These are phyloP conservation scores for Botrytis deweyae DNA, from an alignment of 2,329 filamentous ascomycete species.

Conservation along the genomic window DNA sequence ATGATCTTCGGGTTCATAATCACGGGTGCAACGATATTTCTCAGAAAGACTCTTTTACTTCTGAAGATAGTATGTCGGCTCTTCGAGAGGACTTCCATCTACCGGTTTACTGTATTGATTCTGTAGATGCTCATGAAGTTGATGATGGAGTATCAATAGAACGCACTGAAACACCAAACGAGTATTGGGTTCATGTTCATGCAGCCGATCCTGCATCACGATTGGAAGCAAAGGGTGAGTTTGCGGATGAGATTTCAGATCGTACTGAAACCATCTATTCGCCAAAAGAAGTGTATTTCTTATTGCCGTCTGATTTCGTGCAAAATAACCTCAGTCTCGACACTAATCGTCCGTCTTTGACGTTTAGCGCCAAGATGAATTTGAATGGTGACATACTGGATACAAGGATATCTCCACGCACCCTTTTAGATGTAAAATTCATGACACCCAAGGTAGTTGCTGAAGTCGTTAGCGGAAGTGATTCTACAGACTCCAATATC, in stretches of 20 bases:
- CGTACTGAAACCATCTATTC: slow-evolving; percentile 61
- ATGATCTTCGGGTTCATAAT: slow-evolving; percentile 51
- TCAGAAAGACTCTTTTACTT: slow-evolving; percentile 5
- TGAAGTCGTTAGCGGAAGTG: slow-evolving; percentile 30
- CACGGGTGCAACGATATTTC: background rate
- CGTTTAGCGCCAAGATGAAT: slow-evolving; percentile 61
- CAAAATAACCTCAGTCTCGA: slow-evolving; percentile 55
- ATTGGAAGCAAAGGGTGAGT: slow-evolving; percentile 56
- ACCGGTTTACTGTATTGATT: slow-evolving; percentile 72
- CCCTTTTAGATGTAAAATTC: slow-evolving; percentile 55
- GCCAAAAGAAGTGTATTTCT: slow-evolving; percentile 55
- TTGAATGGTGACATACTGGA: slow-evolving; percentile 53
- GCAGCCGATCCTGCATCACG: slow-evolving; percentile 75
- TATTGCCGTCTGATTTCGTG: slow-evolving; percentile 56
- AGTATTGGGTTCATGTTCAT: slow-evolving; percentile 77
- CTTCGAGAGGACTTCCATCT: slow-evolving; percentile 59
- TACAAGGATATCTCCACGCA: slow-evolving; percentile 53
- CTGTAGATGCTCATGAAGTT: slow-evolving; percentile 64
- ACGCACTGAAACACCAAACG: slow-evolving; percentile 48
- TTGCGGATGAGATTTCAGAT: slow-evolving; percentile 61
- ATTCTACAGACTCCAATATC: slow-evolving; percentile 17
- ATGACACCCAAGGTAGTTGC: slow-evolving; percentile 55
- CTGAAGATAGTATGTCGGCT: slow-evolving; percentile 48
- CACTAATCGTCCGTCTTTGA: slow-evolving; percentile 52
- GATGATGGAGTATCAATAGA: slow-evolving; percentile 79